Conservation (phyloP, 495 filamentous ascomycete genomes). For the Aspergillus ellipticus region DNA sequence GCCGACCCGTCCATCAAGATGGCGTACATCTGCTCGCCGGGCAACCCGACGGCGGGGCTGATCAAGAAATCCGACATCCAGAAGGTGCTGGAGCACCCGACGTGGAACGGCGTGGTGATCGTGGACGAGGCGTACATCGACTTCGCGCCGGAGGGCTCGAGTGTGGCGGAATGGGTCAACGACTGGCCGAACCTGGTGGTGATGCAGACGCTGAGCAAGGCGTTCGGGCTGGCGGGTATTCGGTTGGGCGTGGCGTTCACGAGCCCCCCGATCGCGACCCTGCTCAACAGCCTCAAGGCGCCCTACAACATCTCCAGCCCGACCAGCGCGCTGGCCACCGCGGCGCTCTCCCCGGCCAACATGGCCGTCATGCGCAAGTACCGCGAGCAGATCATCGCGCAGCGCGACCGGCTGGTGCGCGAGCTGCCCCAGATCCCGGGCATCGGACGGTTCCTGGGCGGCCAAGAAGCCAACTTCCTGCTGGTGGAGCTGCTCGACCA, state of each 20-base stretch:
- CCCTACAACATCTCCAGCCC: constrained; percentile 91
- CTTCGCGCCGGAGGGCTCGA: constrained; percentile 75
- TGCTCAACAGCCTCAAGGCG: constrained; percentile 90
- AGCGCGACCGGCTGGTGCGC: constrained; percentile 68
- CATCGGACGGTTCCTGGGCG: constrained; percentile 77
- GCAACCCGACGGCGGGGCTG: constrained; percentile 83
- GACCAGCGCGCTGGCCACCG: constrained; percentile 74
- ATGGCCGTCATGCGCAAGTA: constrained; percentile 68
- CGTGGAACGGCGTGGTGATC: constrained; percentile 92
- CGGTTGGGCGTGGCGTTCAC: constrained; percentile 70
- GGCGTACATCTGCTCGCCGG: constrained; percentile 87
- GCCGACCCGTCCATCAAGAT: constrained; percentile 72
- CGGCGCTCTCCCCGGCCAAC: constrained; percentile 62
- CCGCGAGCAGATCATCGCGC: constrained; percentile 61
- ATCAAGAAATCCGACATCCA: constrained; percentile 73
- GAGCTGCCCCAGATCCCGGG: constrained; percentile 75
- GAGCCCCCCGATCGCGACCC: constrained; percentile 60
- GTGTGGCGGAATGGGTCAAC: constrained; percentile 85
- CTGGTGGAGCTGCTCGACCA: constrained; percentile 79
- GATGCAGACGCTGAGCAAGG: constrained; percentile 96
- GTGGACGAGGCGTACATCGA: constrained; percentile 97
- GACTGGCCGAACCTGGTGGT: constrained; percentile 97
- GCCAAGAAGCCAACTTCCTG: constrained; percentile 79
- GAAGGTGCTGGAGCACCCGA: constrained; percentile 75
- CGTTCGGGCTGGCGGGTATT: constrained; percentile 92